Percentiles rank a stretch among this genome's conserved stretches.
Evolutionary conservation across 1,284 basidiomycete species (phyloP).

Genomic region (Gymnopus androsaceus): DNA sequence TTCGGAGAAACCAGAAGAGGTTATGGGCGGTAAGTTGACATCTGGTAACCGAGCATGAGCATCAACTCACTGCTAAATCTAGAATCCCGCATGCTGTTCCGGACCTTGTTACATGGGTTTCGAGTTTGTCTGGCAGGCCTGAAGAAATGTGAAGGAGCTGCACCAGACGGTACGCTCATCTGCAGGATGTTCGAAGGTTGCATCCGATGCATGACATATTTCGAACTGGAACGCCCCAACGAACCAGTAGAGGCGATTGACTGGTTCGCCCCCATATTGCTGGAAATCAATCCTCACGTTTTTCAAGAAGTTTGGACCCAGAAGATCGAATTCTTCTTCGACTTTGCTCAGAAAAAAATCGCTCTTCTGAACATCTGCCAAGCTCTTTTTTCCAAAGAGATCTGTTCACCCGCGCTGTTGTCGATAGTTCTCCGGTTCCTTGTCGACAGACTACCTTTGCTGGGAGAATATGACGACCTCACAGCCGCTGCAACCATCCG

Average conservation of each 20-base stretch:
- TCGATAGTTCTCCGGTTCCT: conserved; percentile 91
- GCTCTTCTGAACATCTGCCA: conserved; percentile 88
- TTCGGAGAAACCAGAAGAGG: conserved; percentile 78
- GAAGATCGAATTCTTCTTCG: conserved; percentile 88
- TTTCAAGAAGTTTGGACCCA: conserved; percentile 95
- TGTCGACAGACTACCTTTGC: conserved; percentile 77
- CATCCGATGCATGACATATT: conserved; percentile 84
- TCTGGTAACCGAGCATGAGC: background rate
- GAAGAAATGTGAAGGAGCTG: conserved; percentile 77
- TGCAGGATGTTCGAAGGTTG: conserved; percentile 87
- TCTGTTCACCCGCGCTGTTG: conserved; percentile 88
- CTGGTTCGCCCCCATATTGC: conserved; percentile 76
- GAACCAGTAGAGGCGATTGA: conserved; percentile 91
- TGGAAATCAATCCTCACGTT: conserved; percentile 85
- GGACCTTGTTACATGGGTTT: conserved; percentile 89
- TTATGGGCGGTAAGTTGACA: conserved; percentile 60
- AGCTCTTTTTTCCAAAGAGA: conserved; percentile 81
- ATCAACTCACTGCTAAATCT: background rate
- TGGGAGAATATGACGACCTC: conserved; percentile 86
- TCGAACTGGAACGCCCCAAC: conserved; percentile 72
- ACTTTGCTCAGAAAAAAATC: conserved; percentile 75
- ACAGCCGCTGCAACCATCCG: conserved; percentile 83
- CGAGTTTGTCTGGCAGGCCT: conserved; percentile 81
- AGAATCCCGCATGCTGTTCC: conserved; percentile 85
- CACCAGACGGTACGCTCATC: conserved; percentile 87